Evolutionary conservation across 495 filamentous ascomycete species (phyloP).

Genomic region (Bombardia bombarda): DNA sequence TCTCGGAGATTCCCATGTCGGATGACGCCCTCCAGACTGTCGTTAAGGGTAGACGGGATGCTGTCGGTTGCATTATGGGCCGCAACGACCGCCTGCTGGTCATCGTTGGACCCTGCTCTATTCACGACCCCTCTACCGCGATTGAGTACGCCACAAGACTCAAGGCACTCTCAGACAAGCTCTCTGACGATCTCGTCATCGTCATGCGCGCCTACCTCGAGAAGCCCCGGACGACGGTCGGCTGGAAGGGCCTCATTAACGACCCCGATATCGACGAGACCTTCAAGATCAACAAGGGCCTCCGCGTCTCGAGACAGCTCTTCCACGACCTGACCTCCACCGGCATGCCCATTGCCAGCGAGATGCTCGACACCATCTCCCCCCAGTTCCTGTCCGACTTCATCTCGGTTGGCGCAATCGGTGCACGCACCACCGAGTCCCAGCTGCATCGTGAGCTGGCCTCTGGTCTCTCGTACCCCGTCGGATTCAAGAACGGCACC

Average conservation of each 20-base stretch:
- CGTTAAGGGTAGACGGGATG: slow-evolving; percentile 72
- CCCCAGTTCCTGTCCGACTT: slow-evolving; percentile 89
- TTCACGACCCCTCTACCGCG: slow-evolving; percentile 85
- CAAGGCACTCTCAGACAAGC: slow-evolving; percentile 62
- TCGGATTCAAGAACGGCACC: slow-evolving; percentile 99
- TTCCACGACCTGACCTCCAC: slow-evolving; percentile 80
- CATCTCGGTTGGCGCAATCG: slow-evolving; percentile 92
- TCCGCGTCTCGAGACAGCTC: slow-evolving; percentile 77
- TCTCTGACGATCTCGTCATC: slow-evolving; percentile 76
- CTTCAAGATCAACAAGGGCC: slow-evolving; percentile 98
- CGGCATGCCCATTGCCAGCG: slow-evolving; percentile 89
- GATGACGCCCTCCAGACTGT: slow-evolving; percentile 58
- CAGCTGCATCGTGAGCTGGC: slow-evolving; percentile 94
- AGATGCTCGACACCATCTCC: slow-evolving; percentile 99
- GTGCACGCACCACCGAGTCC: slow-evolving; percentile 93
- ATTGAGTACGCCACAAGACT: slow-evolving; percentile 79
- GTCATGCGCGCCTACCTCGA: slow-evolving; percentile 99
- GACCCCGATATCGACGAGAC: slow-evolving; percentile 96
- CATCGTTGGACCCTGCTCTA: slow-evolving; percentile 90
- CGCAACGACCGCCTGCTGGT: slow-evolving; percentile 82
- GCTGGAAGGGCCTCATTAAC: slow-evolving; percentile 99
- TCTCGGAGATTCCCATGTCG: slow-evolving; percentile 79
- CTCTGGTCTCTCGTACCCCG: slow-evolving; percentile 94
- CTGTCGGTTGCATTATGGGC: slow-evolving; percentile 72
- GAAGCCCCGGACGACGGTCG: slow-evolving; percentile 97